Conservation (phyloP, 352 stramenopile species). For the Phytophthora fragariae region DNA sequence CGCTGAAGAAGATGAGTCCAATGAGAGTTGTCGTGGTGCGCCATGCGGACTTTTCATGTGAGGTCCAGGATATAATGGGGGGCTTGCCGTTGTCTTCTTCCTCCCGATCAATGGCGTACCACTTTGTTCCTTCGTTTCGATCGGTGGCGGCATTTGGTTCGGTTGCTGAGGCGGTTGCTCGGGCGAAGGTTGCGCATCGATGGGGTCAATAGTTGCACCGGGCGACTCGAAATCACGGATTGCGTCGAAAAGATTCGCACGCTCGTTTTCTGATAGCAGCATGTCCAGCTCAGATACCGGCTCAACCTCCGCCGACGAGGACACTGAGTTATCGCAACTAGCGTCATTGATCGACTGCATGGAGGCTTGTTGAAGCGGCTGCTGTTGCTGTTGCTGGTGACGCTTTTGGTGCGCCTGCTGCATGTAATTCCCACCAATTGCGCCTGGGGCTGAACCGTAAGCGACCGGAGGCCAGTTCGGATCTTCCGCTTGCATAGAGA, state of each 20-base stretch:
- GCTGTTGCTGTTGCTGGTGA: conserved; percentile 21
- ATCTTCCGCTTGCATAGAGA: conserved; percentile 59
- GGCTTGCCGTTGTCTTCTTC: conserved; percentile 30
- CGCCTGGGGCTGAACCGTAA: conserved; percentile 34
- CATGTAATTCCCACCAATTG: conserved; percentile 34
- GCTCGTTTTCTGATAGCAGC: conserved; percentile 72
- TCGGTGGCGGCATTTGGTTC: conserved; percentile 13
- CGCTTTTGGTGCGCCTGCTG: conserved; percentile 32
- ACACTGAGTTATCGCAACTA: conserved; percentile 20
- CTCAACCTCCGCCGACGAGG: conserved; percentile 27
- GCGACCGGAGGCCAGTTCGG: conserved; percentile 35
- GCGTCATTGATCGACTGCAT: conserved; percentile 16
- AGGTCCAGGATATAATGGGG: conserved; percentile 29
- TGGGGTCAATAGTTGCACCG: conserved; percentile 8
- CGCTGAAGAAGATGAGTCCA: conserved; percentile 38
- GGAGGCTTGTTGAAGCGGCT: conserved; percentile 18
- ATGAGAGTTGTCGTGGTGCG: conserved; percentile 36
- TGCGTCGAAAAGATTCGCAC: conserved; percentile 71
- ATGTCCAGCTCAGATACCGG: conserved; percentile 54
- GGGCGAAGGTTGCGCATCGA: conserved; percentile 18
- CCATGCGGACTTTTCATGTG: conserved; percentile 33
- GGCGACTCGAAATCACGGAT: conserved; percentile 78
- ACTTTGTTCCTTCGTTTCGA: conserved; percentile 34
- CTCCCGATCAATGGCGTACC: conserved; percentile 1
- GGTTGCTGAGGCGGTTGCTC: conserved; percentile 20